A percentile compares a stretch with the other conserved stretches of the same genome.
phyloP scores from a whole-genome alignment of 2,329 filamentous ascomycete species.

The Didymella sp. region DNA sequence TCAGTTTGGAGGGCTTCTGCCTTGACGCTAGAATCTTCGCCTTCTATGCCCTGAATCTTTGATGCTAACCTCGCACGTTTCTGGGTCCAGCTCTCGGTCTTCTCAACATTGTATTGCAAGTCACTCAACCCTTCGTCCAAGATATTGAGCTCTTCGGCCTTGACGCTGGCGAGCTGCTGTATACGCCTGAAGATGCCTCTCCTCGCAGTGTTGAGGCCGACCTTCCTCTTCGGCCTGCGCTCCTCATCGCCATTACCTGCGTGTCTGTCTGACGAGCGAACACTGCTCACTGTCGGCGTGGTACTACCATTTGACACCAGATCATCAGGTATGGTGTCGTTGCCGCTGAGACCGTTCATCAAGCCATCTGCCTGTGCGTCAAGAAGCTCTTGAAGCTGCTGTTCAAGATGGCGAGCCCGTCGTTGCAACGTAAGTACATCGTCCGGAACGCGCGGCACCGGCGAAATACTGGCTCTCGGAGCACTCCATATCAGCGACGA shows the following conservation, averaged over 20 bases:
- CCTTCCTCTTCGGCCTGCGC: slow-evolving; percentile 58
- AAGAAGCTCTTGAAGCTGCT: slow-evolving; percentile 64
- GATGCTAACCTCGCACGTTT: slow-evolving; percentile 63
- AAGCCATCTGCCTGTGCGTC: slow-evolving; percentile 68
- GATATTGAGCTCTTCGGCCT: slow-evolving; percentile 70
- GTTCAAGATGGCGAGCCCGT: slow-evolving; percentile 62
- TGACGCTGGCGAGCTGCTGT: slow-evolving; percentile 68
- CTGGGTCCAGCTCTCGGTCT: slow-evolving; percentile 64
- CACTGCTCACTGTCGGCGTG: slow-evolving; percentile 55
- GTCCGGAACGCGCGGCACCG: slow-evolving; percentile 43
- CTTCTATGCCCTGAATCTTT: slow-evolving; percentile 63
- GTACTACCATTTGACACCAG: slow-evolving; percentile 57
- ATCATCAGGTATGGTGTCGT: slow-evolving; percentile 50
- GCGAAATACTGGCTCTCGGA: slow-evolving; percentile 33
- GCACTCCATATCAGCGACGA: slow-evolving; percentile 44
- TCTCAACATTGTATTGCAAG: slow-evolving; percentile 64
- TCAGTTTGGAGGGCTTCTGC: slow-evolving; percentile 59
- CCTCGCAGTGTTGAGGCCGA: slow-evolving; percentile 68
- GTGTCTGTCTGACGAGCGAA: slow-evolving; percentile 42
- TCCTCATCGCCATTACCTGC: slow-evolving; percentile 27
- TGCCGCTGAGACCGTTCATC: slow-evolving; percentile 55
- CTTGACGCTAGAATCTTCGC: slow-evolving; percentile 64
- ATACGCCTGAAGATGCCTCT: slow-evolving; percentile 70
- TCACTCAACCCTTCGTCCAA: slow-evolving; percentile 64
- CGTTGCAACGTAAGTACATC: slow-evolving; percentile 60